Base-by-base conservation (phyloP, 2,329 filamentous ascomycete genomes). In the Dactylellina drechsleri region DNA sequence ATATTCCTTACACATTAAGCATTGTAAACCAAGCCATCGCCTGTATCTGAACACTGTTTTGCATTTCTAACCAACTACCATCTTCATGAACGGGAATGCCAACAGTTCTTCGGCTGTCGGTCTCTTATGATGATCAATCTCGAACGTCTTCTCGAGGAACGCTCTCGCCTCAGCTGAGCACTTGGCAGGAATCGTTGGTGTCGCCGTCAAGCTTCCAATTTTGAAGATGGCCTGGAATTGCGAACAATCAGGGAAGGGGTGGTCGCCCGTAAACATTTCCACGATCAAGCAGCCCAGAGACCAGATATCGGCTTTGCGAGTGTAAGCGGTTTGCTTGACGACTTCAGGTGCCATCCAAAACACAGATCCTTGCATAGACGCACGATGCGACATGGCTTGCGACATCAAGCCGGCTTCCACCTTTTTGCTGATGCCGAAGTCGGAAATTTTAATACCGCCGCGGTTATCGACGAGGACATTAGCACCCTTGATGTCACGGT, bases 291-390 rank as follows among this genome's bases (percentile, higher is more conserved):
- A 99, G 40, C 95, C 95, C 23, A 99, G 87, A 53, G 92, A 97
- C 95, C 95, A 99, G 79, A 99, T 99, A 80, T 99, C 95, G 13
- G 95, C 95, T 84, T 98, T 98, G 83, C 94, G 92, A 4, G 94
- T 98, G 83, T 99, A 97, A 4, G 93, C 93, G 2, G 94, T 98
- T 83, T 98, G 95, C 80, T 95, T 95, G 77, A 99, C 95, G 18
- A 99, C 95, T 84, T 99, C 95, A 7, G 95, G 95, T 0, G 95
- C 95, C 95, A 99, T 99, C 95, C 95, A 99, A 84, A 97, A 99
- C 61, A 99, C 95, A 26, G 93, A 97, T 13, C 95, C 95, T 82
- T 99, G 95, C 2, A 99, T 87, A 0, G 94, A 98, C 1, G 89
- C 88, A 4, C 89, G 85, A 80, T 91, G 86, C 81, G 88, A 89